Evolutionary conservation across 2,329 filamentous ascomycete genomes (phyloP).

Genomic region (Metarhizium anisopliae): DNA sequence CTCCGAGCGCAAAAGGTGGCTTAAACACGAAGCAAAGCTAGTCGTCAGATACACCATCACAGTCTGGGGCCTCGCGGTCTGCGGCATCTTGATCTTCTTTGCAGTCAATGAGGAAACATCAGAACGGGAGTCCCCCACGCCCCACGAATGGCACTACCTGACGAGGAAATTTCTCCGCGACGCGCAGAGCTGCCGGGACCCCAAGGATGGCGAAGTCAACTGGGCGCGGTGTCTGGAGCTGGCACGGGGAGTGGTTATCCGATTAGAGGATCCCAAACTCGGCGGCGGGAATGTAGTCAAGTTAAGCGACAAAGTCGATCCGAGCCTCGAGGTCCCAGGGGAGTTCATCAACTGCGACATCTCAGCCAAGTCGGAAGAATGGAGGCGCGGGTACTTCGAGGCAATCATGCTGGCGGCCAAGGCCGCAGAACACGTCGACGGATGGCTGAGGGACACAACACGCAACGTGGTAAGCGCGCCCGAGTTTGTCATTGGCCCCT

Average conservation of each 20-base stretch:
- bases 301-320: conserved; percentile 52
- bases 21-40: conserved; percentile 61
- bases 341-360: conserved; percentile 60
- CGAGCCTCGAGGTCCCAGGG: conserved; percentile 57
- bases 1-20: conserved; percentile 64
- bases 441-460: conserved; percentile 63
- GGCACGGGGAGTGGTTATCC: conserved; percentile 48
- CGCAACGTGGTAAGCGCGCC: conserved; percentile 59
- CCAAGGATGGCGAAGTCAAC: conserved; percentile 45
- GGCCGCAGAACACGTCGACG: conserved; percentile 73
- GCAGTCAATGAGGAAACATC: conserved; percentile 64
- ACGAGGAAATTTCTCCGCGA: conserved; percentile 60
- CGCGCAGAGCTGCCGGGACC: conserved; percentile 49
- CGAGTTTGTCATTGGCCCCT: conserved; percentile 69
- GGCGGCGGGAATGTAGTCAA: conserved; percentile 60
- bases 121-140: conserved; percentile 71
- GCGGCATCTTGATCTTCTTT: conserved; percentile 52
- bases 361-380: conserved; percentile 67
- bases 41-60: conserved; percentile 59
- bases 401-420: conserved; percentile 68
- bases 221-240: conserved; percentile 60
- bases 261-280: conserved; percentile 58
- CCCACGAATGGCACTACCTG: conserved; percentile 68
- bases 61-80: conserved; percentile 54
- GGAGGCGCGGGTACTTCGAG: conserved; percentile 80